A percentile compares a stretch with the other conserved stretches of the same genome.
These are phyloP conservation scores for Heritiera fomes DNA, from an alignment of 345 rosid species.

Conservation along the genomic window DNA sequence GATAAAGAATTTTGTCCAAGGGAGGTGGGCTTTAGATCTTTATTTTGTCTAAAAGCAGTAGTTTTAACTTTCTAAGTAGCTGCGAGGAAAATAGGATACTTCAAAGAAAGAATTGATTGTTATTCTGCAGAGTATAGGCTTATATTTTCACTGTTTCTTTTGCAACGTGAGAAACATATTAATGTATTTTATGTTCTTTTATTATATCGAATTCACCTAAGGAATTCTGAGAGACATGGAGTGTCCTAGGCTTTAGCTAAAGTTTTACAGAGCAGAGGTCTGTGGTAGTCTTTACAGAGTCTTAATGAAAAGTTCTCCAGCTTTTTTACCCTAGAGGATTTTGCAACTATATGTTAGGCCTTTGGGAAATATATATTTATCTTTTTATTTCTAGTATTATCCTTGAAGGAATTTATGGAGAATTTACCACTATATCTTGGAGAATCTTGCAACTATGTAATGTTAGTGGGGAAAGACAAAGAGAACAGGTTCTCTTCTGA, in stretches of 20 bases:
- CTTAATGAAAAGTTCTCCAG: background rate
- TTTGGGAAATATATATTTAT: background rate
- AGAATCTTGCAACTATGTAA: conserved; percentile 10
- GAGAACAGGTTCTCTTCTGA: background rate
- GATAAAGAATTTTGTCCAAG: background rate
- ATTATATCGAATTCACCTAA: background rate
- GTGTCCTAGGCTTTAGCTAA: background rate
- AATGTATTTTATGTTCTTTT: background rate
- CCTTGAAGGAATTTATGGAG: background rate
- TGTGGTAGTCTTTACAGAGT: background rate
- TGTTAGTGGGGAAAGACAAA: background rate
- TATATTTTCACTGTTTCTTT: background rate
- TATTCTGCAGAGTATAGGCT: background rate
- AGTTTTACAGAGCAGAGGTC: background rate
- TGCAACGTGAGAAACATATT: background rate
- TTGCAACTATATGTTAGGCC: background rate
- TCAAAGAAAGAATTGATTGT: background rate
- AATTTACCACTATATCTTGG: background rate
- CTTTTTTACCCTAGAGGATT: background rate
- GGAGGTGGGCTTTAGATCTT: background rate
- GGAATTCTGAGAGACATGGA: background rate
- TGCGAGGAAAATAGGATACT: background rate
- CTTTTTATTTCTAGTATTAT: background rate
- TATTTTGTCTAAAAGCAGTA: background rate
- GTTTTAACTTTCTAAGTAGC: background rate